Base-by-base conservation (phyloP, 78 protist genomes). In the Dictyostelium purpureum region DNA sequence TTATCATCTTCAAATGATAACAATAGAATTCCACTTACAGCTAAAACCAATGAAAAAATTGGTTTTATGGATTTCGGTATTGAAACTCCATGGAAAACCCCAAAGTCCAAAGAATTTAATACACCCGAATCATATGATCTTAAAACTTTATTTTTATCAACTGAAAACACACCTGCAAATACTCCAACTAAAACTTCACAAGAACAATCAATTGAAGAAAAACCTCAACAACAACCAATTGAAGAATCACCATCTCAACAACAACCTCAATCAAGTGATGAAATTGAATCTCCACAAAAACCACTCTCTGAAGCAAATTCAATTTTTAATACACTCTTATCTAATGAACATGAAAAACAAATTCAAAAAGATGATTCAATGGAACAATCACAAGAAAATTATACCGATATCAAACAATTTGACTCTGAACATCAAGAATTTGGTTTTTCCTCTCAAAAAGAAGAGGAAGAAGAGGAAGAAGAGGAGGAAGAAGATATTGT, bases 1-100 rank as follows among this genome's bases (percentile, higher is more conserved):
- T 28, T 31, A 31, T 19, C 21, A 61, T 61, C 38, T 16, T 61
- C 70, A 63, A 63, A 28, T 10, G 38, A 31, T 33, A 63, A 63
- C 12, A n/a, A n/a, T n/a, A n/a, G n/a, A 12, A 33, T 63, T 33
- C 71, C 71, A 28, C 10, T 9, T 19, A 33, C 71, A 33, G 71
- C 33, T 33, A 63, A 63, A 33, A 33, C n/a, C 71, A 33, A 63
- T 16, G 71, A 33, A 16, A 37, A 63, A 63, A 16, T 63, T 14
- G 71, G 70, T 11, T 63, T 63, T 43, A 21, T 33, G 11, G 43
- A 33, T 6, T 24, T 63, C 4, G 12, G n/a, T 16, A 63, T 63
- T 28, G 71, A 63, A 63, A 63, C 71, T 4, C 71, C 71, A 63
- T 63, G 71, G 71, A 63, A 63, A 63, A 28, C 40, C 5, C 71